Conservation (phyloP, 805 yeast genomes). For the Yarrowia sp. region DNA sequence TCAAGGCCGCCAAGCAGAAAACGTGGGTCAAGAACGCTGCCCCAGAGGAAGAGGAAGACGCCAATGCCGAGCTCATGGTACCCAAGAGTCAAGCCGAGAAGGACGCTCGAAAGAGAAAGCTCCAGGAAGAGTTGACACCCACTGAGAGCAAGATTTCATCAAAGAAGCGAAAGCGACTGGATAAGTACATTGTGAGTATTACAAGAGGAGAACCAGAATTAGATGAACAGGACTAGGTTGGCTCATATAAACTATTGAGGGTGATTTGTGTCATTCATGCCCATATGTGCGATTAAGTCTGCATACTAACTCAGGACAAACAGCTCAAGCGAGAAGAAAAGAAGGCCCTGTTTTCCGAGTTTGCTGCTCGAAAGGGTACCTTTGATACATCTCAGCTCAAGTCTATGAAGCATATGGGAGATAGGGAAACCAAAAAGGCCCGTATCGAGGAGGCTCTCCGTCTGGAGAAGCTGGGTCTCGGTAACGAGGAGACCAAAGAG, state of each 20-base stretch:
- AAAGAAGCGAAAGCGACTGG: slow-evolving; percentile 71
- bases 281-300: not conserved
- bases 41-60: slow-evolving; percentile 34
- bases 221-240: no score
- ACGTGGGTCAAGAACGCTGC: slow-evolving; percentile 21
- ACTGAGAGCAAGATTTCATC: slow-evolving; percentile 63
- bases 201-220: not conserved
- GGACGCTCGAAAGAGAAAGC: slow-evolving; percentile 57
- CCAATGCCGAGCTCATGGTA: slow-evolving; percentile 58
- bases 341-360: slow-evolving; percentile 51
- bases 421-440: slow-evolving; percentile 61
- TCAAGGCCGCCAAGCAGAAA: slow-evolving; percentile 47
- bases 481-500: slow-evolving; percentile 56
- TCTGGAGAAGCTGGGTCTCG: slow-evolving; percentile 68
- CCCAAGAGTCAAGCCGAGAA: slow-evolving; percentile 66
- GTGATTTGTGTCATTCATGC: no score
- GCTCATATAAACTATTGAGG: no score
- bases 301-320: slow-evolving; percentile 45
- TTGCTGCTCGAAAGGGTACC: slow-evolving; percentile 45
- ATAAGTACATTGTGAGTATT: slow-evolving; percentile 61
- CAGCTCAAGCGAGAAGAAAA: slow-evolving; percentile 87
- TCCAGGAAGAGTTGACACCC: slow-evolving; percentile 58
- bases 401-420: slow-evolving; percentile 75
- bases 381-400: slow-evolving; percentile 68
- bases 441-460: slow-evolving; percentile 70